Evolutionary conservation across 129 eudicot genomes (phyloP), one percentile per base, ranked within the genome.

Genomic region (Tagetes patula): DNA sequence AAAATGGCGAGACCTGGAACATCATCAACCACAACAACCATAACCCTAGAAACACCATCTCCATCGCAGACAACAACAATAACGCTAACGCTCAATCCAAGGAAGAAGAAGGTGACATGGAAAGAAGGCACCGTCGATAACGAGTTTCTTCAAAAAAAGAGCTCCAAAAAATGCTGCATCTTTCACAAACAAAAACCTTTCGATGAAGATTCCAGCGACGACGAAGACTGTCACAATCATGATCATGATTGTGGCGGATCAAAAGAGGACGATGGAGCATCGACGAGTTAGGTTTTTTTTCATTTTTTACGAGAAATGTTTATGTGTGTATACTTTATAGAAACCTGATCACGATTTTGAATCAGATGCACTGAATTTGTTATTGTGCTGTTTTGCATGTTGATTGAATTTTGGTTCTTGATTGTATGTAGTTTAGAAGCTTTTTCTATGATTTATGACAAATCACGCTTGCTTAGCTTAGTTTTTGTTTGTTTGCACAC

Each of bases 71-170:
- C 85, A 53, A 78, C 84, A 62, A 82, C 96, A 67, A 70, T 93
- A 69, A 82, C 83, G 27, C 20, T 93, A 83, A 84, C 86, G 48
- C 85, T 93, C 40, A 93, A 89, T 82, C 96, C 85, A 30, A 87
- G 82, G 83, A 92, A 89, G 81, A 92, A 92, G 91, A 91, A 88
- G 88, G 98, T 93, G 32, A 70, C 96, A 4, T 93, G 98, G 98
- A 93, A 85, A 67, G 90, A 89, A 81, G 98, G 96, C 8, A 93
- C 96, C 53, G 87, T 87, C 45, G 94, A 92, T 66, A 89, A 92
- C 82, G 98, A 89, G 67, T 89, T 89, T 54, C 82, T 89, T 45
- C 84, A 87, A 49, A 87, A 76, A 70, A 92, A 92, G 84, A 92
- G 98, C 75, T 92, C 98, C 39, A 89, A 92, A 38, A 92, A 92